Conservation (phyloP, 2,329 filamentous ascomycete species). For the Annulohypoxylon truncatum region DNA sequence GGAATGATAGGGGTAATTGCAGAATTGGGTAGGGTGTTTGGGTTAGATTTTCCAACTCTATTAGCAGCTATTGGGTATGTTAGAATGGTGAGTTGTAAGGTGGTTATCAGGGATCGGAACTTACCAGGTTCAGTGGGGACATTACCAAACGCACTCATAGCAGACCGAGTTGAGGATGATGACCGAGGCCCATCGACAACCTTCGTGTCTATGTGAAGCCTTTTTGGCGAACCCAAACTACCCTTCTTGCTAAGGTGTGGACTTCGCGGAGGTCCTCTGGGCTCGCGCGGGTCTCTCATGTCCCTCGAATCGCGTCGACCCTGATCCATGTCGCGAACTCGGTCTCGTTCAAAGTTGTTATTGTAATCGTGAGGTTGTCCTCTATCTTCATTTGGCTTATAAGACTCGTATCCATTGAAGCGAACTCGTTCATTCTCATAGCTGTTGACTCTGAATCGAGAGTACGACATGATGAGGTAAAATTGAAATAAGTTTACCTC, state of each 20-base stretch:
- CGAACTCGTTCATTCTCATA: constrained; percentile 39
- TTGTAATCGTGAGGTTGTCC: constrained; percentile 29
- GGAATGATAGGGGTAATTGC: constrained; percentile 18
- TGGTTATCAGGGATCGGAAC: constrained; percentile 16
- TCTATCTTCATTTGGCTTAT: constrained; percentile 12
- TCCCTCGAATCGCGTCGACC: constrained; percentile 24
- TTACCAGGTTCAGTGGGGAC: constrained; percentile 38
- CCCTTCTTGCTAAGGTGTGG: constrained; percentile 22
- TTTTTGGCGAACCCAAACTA: constrained; percentile 24
- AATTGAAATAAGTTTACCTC: not conserved
- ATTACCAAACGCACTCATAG: constrained; percentile 25
- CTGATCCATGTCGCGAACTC: constrained; percentile 38
- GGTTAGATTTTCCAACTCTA: not conserved
- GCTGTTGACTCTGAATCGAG: constrained; percentile 16
- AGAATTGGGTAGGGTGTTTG: not conserved
- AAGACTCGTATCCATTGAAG: constrained; percentile 19
- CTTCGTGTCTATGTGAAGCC: constrained; percentile 36
- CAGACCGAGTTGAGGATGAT: constrained; percentile 24
- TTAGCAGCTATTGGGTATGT: constrained; percentile 20
- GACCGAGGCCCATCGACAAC: constrained; percentile 13
- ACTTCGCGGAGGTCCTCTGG: constrained; percentile 7
- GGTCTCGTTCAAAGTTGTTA: constrained; percentile 25
- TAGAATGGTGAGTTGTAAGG: constrained; percentile 1
- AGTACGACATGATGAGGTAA: constrained; percentile 21
- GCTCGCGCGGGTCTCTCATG: constrained; percentile 3